Conservation (phyloP, 352 stramenopile species). For the Phytophthora citrophthora region DNA sequence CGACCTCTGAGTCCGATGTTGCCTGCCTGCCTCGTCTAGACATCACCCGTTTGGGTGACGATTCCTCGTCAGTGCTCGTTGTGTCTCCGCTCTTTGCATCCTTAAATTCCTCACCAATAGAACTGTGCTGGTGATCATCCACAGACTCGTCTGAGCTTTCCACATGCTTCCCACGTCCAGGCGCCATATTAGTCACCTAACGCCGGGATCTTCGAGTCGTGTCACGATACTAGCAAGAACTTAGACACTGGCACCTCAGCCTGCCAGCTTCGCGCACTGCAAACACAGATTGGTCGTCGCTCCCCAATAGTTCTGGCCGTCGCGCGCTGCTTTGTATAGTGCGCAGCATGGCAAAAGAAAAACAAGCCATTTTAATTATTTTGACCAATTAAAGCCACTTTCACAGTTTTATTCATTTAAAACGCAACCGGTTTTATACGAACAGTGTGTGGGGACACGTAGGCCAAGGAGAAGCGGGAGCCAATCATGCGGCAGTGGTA, state of each 20-base stretch:
- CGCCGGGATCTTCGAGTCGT: not conserved
- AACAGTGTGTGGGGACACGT: not conserved
- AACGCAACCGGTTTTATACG: conserved; percentile 15
- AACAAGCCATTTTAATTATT: conserved; percentile 9
- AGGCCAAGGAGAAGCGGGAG: not conserved
- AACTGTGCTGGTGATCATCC: conserved; percentile 1
- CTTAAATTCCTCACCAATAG: conserved; percentile 19
- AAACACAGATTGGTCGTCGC: conserved; percentile 1
- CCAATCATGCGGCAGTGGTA: conserved; percentile 17
- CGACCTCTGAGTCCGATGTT: conserved; percentile 29
- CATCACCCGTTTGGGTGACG: conserved; percentile 25
- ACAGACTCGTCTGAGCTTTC: conserved; percentile 16
- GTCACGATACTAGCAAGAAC: not conserved
- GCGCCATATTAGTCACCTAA: conserved; percentile 19
- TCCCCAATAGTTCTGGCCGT: conserved; percentile 15
- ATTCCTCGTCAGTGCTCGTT: conserved; percentile 36
- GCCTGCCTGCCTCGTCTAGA: conserved; percentile 17
- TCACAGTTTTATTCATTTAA: conserved; percentile 26
- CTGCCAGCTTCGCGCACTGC: not conserved
- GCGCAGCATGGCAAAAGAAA: conserved; percentile 16
- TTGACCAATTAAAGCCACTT: conserved; percentile 22
- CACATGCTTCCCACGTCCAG: conserved; percentile 4
- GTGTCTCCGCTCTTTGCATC: conserved; percentile 24
- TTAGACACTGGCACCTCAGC: not conserved
- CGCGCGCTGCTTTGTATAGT: conserved; percentile 33